phyloP scores from a whole-genome alignment of 2,329 filamentous ascomycete species.

The Cytospora mali region DNA sequence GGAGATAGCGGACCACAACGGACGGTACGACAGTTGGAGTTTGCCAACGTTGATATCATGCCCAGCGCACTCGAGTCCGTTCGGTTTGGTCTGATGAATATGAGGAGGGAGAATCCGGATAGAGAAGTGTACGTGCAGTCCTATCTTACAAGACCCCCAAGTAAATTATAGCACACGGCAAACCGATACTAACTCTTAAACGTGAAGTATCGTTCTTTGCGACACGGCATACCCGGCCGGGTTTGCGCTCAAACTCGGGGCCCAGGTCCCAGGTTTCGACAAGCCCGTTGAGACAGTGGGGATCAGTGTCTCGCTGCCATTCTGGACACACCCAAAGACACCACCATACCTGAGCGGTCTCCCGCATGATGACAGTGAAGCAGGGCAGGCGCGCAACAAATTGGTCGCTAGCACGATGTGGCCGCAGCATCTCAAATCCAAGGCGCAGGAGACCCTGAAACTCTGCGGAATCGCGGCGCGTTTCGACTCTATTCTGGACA shows the following conservation, averaged over 20 bases:
- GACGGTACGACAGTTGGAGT: no score
- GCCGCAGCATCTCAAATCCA: no score
- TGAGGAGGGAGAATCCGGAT: background rate
- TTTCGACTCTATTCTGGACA: no score
- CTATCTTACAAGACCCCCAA: no score
- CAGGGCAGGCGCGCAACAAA: background rate
- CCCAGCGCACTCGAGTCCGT: slow-evolving; percentile 22
- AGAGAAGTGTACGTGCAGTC: no score
- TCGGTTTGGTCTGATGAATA: slow-evolving; percentile 4
- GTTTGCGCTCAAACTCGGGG: slow-evolving; percentile 3
- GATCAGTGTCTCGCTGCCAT: slow-evolving; percentile 5
- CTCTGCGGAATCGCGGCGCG: no score
- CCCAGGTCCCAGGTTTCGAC: slow-evolving; percentile 5
- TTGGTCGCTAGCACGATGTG: background rate
- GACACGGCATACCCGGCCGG: slow-evolving; percentile 5
- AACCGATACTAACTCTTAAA: no score
- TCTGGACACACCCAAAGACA: slow-evolving; percentile 14
- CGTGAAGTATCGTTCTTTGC: background rate
- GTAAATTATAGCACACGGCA: no score
- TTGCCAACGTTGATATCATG: background rate
- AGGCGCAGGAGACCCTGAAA: no score
- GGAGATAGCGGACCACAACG: no score
- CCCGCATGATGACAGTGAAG: slow-evolving; percentile 14
- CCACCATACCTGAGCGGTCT: slow-evolving; percentile 18
- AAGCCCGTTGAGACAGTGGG: slow-evolving; percentile 6